These are phyloP conservation scores for Adansonia gregorii DNA, from an alignment of 441 rosid genomes.

Conservation along the genomic window DNA sequence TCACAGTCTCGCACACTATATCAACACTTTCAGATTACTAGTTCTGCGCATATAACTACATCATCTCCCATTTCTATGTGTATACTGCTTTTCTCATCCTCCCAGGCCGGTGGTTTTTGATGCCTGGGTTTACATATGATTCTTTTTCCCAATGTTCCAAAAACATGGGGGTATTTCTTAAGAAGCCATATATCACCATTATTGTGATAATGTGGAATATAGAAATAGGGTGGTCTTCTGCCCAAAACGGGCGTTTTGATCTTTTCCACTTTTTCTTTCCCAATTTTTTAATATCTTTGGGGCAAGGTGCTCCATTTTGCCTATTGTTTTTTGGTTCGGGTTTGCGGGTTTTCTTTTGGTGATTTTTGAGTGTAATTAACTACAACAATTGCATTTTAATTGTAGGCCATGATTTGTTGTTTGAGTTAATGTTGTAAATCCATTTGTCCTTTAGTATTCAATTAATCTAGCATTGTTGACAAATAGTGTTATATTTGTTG, in stretches of 20 bases:
- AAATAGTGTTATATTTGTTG: too few relatives aligned
- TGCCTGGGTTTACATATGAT: slow-evolving; percentile 36
- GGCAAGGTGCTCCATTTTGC: slow-evolving; percentile 33
- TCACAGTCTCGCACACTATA: background rate
- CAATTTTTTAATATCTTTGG: slow-evolving; percentile 29
- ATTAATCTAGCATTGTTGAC: too few relatives aligned
- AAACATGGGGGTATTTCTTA: slow-evolving; percentile 50
- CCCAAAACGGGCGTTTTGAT: slow-evolving; percentile 35
- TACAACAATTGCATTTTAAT: slow-evolving; percentile 33
- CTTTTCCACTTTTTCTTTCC: slow-evolving; percentile 6
- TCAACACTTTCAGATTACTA: slow-evolving; percentile 15
- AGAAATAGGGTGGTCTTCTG: slow-evolving; percentile 33
- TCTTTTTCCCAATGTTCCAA: slow-evolving; percentile 47
- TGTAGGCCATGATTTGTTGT: slow-evolving; percentile 41
- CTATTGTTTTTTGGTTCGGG: background rate
- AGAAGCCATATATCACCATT: slow-evolving; percentile 20
- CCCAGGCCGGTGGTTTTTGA: slow-evolving; percentile 35
- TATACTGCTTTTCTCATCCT: slow-evolving; percentile 25
- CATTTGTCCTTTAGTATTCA: background rate
- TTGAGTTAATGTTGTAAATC: slow-evolving; percentile 28
- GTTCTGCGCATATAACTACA: slow-evolving; percentile 50
- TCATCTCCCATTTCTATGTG: slow-evolving; percentile 38
- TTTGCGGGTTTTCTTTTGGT: slow-evolving; percentile 22
- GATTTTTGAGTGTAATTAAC: slow-evolving; percentile 38
- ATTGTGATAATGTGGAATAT: background rate